Evolutionary conservation across 2,329 filamentous ascomycete species (phyloP), one percentile per base, ranked within the genome.

Genomic region (Sclerotinia spermophila): DNA sequence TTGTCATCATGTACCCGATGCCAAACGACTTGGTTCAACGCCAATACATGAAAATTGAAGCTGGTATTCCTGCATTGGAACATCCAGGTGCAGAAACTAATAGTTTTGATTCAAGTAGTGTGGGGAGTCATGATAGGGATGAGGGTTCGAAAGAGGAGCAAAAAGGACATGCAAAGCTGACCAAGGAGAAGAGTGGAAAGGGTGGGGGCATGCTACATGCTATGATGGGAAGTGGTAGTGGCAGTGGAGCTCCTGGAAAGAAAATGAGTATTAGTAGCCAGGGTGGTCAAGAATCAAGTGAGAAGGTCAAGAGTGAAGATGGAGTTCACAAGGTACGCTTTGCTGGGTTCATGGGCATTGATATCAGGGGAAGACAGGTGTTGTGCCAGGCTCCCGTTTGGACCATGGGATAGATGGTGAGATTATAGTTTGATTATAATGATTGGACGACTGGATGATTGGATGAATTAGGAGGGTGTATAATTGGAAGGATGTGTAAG

Each of bases 31-130:
- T 85, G 56, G 84, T 98, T 71, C 85, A 90, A 72, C 83, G 88
- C 2, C 86, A 90, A 6, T 85, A 92, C 73, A 97, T 98, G 94
- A 96, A 97, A 77, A 82, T 93, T 5, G 96, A 98, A 79, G 80
- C 82, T 17, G 85, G 85, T 0, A 82, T 94, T 48, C 91, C 91
- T 1, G 81, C 88, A 0, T 81, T 94, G 53, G 85, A 85, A 60
- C 82, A 78, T 67, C 77, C 78, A 11, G 75, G 74, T 11, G 73
- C 72, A 51, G 78, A 79, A 15, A 58, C 71, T 15, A 73, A 71
- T 33, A 76, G 77, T 4, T 75, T 72, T 17, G 79, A 79, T 61
- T 73, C 76, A 24, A 78, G 76, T 17, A 78, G 75, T 66, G 76
- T 74, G 10, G 72, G 69, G 5, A 77, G 76, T 65, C 74, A 70